Conservation (phyloP, 2,329 filamentous ascomycete genomes). For the Simplicillium sp. region DNA sequence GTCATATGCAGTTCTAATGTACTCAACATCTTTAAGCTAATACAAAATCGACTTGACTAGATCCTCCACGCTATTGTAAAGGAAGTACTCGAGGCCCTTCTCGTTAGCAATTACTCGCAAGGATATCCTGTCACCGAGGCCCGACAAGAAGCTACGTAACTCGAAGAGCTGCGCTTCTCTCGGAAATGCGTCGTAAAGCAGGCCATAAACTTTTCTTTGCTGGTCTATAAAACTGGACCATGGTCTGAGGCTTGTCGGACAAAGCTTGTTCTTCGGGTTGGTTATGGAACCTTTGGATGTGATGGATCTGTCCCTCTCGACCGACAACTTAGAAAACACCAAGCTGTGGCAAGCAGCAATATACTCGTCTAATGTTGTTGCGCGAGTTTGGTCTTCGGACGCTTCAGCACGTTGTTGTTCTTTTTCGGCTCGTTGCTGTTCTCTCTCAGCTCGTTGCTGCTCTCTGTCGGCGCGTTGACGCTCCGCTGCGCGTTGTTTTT, state of each 20-base stretch:
- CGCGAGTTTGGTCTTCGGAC: conserved; percentile 12
- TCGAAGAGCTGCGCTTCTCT: conserved; percentile 16
- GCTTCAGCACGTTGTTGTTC: conserved; percentile 9
- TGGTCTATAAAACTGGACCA: conserved; percentile 19
- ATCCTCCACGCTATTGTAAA: conserved; percentile 18
- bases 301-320: conserved; percentile 15
- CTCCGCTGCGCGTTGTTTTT: not conserved
- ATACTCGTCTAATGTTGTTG: conserved; percentile 20
- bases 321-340: conserved; percentile 13
- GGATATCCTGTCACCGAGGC: conserved; percentile 12
- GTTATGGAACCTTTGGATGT: conserved; percentile 17
- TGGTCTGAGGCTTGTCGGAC: conserved; percentile 15
- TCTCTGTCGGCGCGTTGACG: conserved; percentile 1
- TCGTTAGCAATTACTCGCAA: conserved; percentile 13
- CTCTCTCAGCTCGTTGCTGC: conserved; percentile 4
- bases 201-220: conserved; percentile 13
- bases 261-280: conserved; percentile 18
- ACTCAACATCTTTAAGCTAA: conserved; percentile 13
- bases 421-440: conserved; percentile 5
- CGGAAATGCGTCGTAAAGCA: conserved; percentile 13
- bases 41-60: conserved; percentile 20
- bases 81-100: conserved; percentile 19
- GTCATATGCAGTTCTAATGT: conserved; percentile 11
- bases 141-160: conserved; percentile 12
- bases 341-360: conserved; percentile 17